Evolutionary conservation across 495 filamentous ascomycete species (phyloP).

Genomic region (Neurospora hispaniola): DNA sequence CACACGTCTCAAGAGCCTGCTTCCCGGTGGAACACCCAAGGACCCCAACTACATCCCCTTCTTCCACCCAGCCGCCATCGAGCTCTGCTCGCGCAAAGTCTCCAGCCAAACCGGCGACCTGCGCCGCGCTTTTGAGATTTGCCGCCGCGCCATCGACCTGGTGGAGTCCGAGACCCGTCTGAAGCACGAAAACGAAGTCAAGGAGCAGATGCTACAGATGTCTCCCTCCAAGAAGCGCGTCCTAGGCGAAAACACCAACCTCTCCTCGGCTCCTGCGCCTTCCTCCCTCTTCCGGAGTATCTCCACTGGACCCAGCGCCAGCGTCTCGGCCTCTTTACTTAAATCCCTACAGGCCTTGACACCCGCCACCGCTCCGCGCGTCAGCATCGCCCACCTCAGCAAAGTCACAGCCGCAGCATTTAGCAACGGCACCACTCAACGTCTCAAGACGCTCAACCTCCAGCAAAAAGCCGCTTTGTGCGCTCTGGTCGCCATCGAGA

Average conservation of each 20-base stretch:
- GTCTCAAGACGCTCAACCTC: slow-evolving; percentile 77
- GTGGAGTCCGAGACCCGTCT: slow-evolving; percentile 73
- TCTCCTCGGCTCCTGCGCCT: slow-evolving; percentile 35
- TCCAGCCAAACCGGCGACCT: slow-evolving; percentile 88
- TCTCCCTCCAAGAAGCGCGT: slow-evolving; percentile 31
- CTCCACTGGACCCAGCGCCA: not conserved
- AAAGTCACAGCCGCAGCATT: slow-evolving; percentile 79
- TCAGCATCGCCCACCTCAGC: slow-evolving; percentile 80
- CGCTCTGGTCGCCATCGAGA: slow-evolving; percentile 72
- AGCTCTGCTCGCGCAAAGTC: slow-evolving; percentile 88
- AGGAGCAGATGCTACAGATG: slow-evolving; percentile 39
- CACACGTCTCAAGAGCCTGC: slow-evolving; percentile 64
- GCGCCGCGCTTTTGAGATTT: slow-evolving; percentile 90
- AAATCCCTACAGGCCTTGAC: slow-evolving; percentile 51
- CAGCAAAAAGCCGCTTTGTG: slow-evolving; percentile 96
- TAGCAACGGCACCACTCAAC: slow-evolving; percentile 69
- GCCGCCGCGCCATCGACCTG: slow-evolving; percentile 78
- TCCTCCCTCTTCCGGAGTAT: not conserved
- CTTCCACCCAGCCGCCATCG: slow-evolving; percentile 84
- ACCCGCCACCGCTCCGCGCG: slow-evolving; percentile 71
- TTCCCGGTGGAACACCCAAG: slow-evolving; percentile 34
- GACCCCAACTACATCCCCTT: slow-evolving; percentile 62
- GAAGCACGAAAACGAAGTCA: slow-evolving; percentile 45
- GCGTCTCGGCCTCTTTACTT: slow-evolving; percentile 22
- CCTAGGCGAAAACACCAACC: slow-evolving; percentile 35